Evolutionary conservation across 2,329 filamentous ascomycete species (phyloP), one percentile per base, ranked within the genome.

Genomic region (Lachnellula occidentalis): DNA sequence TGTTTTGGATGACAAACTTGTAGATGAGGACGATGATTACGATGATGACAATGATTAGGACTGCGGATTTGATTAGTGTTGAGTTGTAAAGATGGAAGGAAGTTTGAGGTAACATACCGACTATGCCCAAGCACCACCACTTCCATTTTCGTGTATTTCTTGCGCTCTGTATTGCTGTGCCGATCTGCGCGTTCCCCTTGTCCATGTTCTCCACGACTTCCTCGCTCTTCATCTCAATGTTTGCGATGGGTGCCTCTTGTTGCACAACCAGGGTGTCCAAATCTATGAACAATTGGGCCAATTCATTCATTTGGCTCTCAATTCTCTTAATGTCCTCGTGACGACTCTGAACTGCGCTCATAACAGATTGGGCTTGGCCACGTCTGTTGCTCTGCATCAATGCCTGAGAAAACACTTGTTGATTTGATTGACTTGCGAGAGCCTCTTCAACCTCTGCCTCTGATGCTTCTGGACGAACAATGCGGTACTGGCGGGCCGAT

Each of bases 301-400:
- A 78, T 72, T 96, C 88, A 11, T 89, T 83, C 81, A 97, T 88
- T 69, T 95, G 88, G 68, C 82, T 78, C 76, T 96, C 91, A 67
- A 97, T 96, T 79, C 95, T 92, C 73, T 91, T 83, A 63, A 99
- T 88, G 42, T 89, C 91, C 50, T 83, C 83, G 71, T 96, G 91
- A 62, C 94, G 87, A 67, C 88, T 83, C 71, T 87, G 82, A 36
- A 95, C 90, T 61, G 90, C 90, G 63, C 81, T 82, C 53, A 95
- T 79, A 36, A 90, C 90, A 37, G 85, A 83, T 61, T 87, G 85
- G 42, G 90, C 89, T 71, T 95, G 88, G 48, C 90, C 89, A 68
- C 85, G 83, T 67, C 90, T 86, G 72, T 87, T 87, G 70, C 84
- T 88, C 74, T 86, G 83, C 76, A 95, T 82, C 66, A 96, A 79